Evolutionary conservation across 2,329 filamentous ascomycete species (phyloP), one percentile per base, ranked within the genome.

Genomic region (Laburnicola sp.): DNA sequence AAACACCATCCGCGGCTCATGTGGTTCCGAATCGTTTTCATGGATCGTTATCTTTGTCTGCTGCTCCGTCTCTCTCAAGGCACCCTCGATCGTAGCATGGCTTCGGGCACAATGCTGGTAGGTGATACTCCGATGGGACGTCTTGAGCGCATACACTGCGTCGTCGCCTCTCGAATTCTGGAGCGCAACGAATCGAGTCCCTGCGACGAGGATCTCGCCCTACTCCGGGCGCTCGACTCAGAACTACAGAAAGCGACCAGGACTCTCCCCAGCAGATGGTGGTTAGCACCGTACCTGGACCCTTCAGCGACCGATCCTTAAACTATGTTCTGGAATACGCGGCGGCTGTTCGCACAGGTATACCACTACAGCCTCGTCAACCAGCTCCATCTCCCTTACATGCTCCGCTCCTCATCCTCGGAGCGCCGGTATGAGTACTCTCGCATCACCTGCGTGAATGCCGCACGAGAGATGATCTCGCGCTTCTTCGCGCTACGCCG

Each of bases 21-120:
- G 23, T 78, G 75, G 75, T 71, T 70, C 28, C 69, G 73, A 1
- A 64, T 76, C 4, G 53, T 75, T 1, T 65, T 53, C 16, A 54
- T 64, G 2, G 75, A 78, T 30, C 69, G 72, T 2, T 63, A 68
- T 4, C 53, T 77, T 1, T 72, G 61, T 6, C 59, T 77, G 1
- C 65, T 77, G 57, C 59, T 78, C 0, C 74, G 75, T 4, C 62
- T 77, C 1, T 71, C 75, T 0, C 66, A 69, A n/a, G 66, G 63
- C 23, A 60, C 60, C 1, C 26, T 53, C 4, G 64, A 68, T 21
- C 25, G 42, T 11, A 59, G 50, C 27, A 63, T 66, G 37, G 54
- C n/a, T 64, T 61, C 30, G 56, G 59, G 1, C 23, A 49, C 4
- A 59, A 65, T 21, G 32, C 44, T 35, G 44, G 49, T 23, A 60